A percentile compares a stretch with the other conserved stretches of the same genome.
Evolutionary conservation across 768 basidiomycete species (phyloP).

Genomic region (Lentinula aciculospora): DNA sequence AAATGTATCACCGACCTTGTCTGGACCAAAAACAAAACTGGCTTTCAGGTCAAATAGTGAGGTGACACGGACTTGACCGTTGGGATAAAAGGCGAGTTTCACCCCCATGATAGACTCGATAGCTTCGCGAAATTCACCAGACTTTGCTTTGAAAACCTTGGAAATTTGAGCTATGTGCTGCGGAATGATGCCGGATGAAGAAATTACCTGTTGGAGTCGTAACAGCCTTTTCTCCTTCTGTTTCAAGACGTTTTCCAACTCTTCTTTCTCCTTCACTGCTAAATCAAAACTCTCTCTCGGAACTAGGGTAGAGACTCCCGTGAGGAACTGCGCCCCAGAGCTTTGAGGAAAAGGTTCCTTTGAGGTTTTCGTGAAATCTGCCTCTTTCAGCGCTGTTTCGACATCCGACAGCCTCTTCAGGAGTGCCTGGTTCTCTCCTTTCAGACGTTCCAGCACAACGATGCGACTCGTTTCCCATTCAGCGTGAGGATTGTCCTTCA

Average conservation of each 20-base stretch:
- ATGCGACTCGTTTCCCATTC: slow-evolving; percentile 74
- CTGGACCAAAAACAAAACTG: slow-evolving; percentile 81
- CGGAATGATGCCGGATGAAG: not conserved
- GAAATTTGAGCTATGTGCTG: not conserved
- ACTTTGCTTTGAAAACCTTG: slow-evolving; percentile 75
- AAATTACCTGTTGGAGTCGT: slow-evolving; percentile 72
- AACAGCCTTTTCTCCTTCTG: slow-evolving; percentile 81
- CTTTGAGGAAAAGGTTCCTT: not conserved
- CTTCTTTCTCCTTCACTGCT: slow-evolving; percentile 60
- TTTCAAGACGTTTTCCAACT: slow-evolving; percentile 55
- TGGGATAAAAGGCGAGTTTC: slow-evolving; percentile 87
- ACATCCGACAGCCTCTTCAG: slow-evolving; percentile 60
- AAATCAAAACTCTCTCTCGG: slow-evolving; percentile 80
- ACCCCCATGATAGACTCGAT: slow-evolving; percentile 87
- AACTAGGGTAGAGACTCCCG: slow-evolving; percentile 39
- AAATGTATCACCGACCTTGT: slow-evolving; percentile 22
- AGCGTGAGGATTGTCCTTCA: slow-evolving; percentile 79
- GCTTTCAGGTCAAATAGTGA: slow-evolving; percentile 86
- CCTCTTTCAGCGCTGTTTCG: slow-evolving; percentile 33
- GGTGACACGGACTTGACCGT: slow-evolving; percentile 85
- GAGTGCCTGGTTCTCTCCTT: slow-evolving; percentile 80
- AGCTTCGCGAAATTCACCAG: slow-evolving; percentile 87
- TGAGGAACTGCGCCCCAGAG: not conserved
- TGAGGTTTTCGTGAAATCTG: slow-evolving; percentile 11
- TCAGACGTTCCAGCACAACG: slow-evolving; percentile 69